phyloP scores from a whole-genome alignment of 2,329 filamentous ascomycete genomes.

The Colletotrichum coccodes region DNA sequence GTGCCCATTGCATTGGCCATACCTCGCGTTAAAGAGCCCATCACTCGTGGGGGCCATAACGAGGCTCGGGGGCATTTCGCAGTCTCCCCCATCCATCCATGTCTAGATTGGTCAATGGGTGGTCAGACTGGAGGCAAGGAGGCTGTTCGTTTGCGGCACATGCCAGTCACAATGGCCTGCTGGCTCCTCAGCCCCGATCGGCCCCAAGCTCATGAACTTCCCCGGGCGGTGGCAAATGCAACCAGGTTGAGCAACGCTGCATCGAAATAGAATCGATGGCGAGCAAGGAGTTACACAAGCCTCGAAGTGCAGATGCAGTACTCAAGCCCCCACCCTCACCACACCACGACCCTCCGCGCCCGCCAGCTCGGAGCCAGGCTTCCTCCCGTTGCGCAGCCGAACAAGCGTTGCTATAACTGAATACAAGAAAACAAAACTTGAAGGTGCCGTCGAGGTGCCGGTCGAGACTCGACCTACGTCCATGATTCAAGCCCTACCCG shows the following conservation, averaged over 20 bases:
- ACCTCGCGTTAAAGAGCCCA: neutral
- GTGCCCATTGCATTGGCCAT: neutral
- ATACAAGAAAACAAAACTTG: neutral
- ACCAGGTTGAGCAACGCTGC: neutral
- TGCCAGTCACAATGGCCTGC: neutral
- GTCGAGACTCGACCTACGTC: neutral
- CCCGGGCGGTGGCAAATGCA: neutral
- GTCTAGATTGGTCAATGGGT: neutral
- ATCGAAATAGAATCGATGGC: neutral
- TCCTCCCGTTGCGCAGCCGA: neutral
- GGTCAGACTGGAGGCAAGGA: neutral
- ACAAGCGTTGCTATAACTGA: neutral
- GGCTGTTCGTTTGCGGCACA: neutral
- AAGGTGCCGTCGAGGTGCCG: neutral
- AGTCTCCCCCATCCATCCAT: neutral
- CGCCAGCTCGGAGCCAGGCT: neutral
- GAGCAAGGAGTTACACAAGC: neutral
- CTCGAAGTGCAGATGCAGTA: no score
- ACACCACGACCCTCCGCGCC: neutral
- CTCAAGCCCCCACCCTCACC: neutral
- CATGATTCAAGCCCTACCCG: no score
- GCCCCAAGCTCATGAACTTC: neutral
- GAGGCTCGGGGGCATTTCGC: neutral
- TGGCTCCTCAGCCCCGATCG: constrained; percentile 1
- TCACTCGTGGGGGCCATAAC: neutral